phyloP scores from a whole-genome alignment of 352 stramenopile genomes.

The Phytophthora pseudosyringae region DNA sequence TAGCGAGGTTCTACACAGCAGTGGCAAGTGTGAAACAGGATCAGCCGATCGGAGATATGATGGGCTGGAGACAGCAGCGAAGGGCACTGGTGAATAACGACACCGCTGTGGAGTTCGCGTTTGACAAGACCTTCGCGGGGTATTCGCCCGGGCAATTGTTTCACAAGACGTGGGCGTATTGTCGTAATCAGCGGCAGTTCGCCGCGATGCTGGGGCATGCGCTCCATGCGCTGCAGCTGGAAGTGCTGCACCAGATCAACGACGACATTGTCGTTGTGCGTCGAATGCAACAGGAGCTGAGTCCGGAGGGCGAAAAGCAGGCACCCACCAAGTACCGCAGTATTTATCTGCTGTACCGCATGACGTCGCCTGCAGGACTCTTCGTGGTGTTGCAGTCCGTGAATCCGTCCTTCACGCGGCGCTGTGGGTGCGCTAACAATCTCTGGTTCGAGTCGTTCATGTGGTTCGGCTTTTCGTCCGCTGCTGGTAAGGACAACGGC shows the following conservation, averaged over 20 bases:
- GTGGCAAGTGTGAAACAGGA: neutral
- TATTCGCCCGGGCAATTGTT: conserved; percentile 31
- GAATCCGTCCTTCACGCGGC: conserved; percentile 39
- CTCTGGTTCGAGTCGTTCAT: conserved; percentile 45
- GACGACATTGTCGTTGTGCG: conserved; percentile 45
- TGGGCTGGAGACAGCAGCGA: conserved; percentile 37
- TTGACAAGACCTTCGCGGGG: conserved; percentile 32
- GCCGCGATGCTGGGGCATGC: conserved; percentile 32
- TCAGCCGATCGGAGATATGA: conserved; percentile 20
- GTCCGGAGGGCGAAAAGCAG: conserved; percentile 26
- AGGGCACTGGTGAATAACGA: conserved; percentile 18
- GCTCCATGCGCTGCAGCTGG: conserved; percentile 30
- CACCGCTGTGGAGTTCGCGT: conserved; percentile 39
- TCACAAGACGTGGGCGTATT: conserved; percentile 39
- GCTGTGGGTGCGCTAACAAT: conserved; percentile 40
- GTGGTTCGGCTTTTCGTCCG: conserved; percentile 38
- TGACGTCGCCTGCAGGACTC: conserved; percentile 32
- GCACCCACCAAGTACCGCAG: conserved; percentile 40
- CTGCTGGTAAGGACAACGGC: neutral
- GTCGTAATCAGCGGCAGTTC: conserved; percentile 36
- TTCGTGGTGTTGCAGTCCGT: conserved; percentile 44
- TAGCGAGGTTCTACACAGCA: conserved; percentile 31
- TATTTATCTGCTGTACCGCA: conserved; percentile 44
- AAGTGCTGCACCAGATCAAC: conserved; percentile 44
- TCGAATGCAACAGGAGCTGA: conserved; percentile 40